Evolutionary conservation across 192 early-diverging fungal genomes (phyloP).

Genomic region (Glomus cerebriforme): DNA sequence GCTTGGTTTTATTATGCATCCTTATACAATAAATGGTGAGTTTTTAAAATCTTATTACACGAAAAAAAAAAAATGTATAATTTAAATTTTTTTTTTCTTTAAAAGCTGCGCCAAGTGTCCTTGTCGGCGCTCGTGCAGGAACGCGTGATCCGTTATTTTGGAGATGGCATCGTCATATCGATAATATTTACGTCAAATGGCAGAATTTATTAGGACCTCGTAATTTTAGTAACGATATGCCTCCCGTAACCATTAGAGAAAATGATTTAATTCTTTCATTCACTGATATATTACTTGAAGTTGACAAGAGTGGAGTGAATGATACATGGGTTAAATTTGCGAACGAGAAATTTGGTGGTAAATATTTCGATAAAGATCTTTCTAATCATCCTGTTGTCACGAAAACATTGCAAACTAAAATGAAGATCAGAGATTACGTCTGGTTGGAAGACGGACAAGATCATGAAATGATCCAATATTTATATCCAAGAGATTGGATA

Average conservation of each 20-base stretch:
- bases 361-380: background rate
- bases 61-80: no score
- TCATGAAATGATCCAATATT: background rate
- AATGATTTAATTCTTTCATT: background rate
- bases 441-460: background rate
- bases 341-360: conserved; percentile 1
- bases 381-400: background rate
- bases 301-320: background rate
- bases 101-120: background rate
- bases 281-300: background rate
- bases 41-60: background rate
- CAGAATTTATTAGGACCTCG: background rate
- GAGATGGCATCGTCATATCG: conserved; percentile 20
- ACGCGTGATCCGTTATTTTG: conserved; percentile 14
- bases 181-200: background rate
- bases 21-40: conserved; percentile 1
- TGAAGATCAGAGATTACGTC: background rate
- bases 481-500: conserved; percentile 10
- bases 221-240: background rate
- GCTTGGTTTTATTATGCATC: conserved; percentile 8
- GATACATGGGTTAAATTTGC: background rate
- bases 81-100: no score
- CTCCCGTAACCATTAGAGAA: background rate
- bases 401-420: background rate
- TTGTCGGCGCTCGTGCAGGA: conserved; percentile 8